Base-by-base conservation (phyloP, 768 basidiomycete species). In the Termitomyces titanicus region DNA sequence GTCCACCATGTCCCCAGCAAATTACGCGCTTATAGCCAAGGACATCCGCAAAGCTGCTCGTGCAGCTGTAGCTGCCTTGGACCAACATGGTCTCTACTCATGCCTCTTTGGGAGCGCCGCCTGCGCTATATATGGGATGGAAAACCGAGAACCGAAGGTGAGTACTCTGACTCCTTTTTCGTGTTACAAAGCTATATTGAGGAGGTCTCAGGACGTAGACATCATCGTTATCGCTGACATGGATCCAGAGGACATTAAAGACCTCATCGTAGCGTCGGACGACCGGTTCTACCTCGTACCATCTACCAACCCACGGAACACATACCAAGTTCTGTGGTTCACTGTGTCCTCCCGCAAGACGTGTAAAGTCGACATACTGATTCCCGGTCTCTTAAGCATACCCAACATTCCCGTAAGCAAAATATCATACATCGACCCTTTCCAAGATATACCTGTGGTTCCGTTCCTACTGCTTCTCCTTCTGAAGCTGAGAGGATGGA, bases 251-350 rank as follows among this genome's bases (percentile, higher is more conserved):
- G 59, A 62, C 6, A 68, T 82, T 56, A 81, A 82, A 55, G 55
- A 47, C 8, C 62, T 72, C 38, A 62, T 82, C 29, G 65, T 66
- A 17, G 47, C 49, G 0, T 51, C 35, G 8, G 62, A 76, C 60
- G 7, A 60, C 29, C 63, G 64, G 1, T 81, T 78, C 60, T 74
- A 67, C 59, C 68, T 75, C 53, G 63, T 75, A 12, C 61, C 66
- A 0, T 70, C 77, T 2, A 68, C 63, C 35, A 70, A 76, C 57
- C 72, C 70, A 8, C 49, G 31, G 0, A 72, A 74, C n/a, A 74
- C 75, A 0, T 77, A 78, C 64, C 62, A 68, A 33, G 74, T 79
- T 0, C 63, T 79, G 1, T 79, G 73, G 71, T 77, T 71, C 62
- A 53, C 61, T 13, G 58, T 73, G 9, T 47, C 53, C 18, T 51